Percentiles rank a stretch among this genome's conserved stretches.
phyloP scores from a whole-genome alignment of 2,329 filamentous ascomycete genomes.

The Laburnicola sp. region DNA sequence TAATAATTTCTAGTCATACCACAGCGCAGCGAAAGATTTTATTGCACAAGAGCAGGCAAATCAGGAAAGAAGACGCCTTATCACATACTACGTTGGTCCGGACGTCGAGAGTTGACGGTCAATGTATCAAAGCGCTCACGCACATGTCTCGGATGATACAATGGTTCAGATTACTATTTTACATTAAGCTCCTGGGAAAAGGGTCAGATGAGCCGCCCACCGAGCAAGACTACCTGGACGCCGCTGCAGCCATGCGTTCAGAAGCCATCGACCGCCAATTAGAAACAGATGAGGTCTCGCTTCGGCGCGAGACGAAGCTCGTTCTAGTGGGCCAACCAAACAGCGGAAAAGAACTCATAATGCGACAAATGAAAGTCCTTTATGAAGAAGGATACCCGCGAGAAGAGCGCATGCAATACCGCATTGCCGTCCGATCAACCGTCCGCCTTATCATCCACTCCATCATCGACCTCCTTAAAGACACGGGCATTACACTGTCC shows the following conservation, averaged over 20 bases:
- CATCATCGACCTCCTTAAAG: slow-evolving; percentile 42
- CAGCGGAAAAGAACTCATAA: slow-evolving; percentile 42
- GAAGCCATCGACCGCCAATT: slow-evolving; percentile 42
- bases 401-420: slow-evolving; percentile 35
- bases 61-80: slow-evolving; percentile 37
- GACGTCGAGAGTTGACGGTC: slow-evolving; percentile 35
- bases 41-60: slow-evolving; percentile 42
- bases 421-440: slow-evolving; percentile 33
- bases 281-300: slow-evolving; percentile 37
- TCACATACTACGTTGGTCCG: slow-evolving; percentile 33
- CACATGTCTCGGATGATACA: slow-evolving; percentile 39
- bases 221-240: slow-evolving; percentile 37
- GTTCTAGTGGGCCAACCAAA: slow-evolving; percentile 34
- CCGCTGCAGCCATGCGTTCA: slow-evolving; percentile 37
- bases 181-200: slow-evolving; percentile 29
- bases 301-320: slow-evolving; percentile 41
- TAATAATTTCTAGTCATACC: slow-evolving; percentile 34
- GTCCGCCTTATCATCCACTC: slow-evolving; percentile 37
- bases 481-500: slow-evolving; percentile 37
- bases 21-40: slow-evolving; percentile 43
- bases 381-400: slow-evolving; percentile 39
- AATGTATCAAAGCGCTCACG: slow-evolving; percentile 32
- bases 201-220: slow-evolving; percentile 24
- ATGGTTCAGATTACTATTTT: slow-evolving; percentile 36
- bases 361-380: slow-evolving; percentile 42